Base-by-base conservation (phyloP, 225 moss, liverwort and hornwort genomes). In the Straminergon stramineum region DNA sequence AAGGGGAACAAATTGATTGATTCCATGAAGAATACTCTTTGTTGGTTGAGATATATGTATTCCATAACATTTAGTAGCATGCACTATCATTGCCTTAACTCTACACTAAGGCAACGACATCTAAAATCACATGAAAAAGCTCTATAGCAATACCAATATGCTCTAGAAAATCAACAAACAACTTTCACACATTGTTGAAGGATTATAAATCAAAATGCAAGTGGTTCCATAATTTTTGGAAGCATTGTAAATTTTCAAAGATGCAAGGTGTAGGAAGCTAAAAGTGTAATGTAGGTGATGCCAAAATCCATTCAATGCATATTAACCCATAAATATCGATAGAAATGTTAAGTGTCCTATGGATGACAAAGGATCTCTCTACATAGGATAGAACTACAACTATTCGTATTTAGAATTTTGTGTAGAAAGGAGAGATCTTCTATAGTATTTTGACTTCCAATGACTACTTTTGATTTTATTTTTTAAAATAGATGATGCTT, bases 71-170 rank as follows among this genome's bases (percentile, higher is more conserved):
- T 68, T 0, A 68, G 4, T 68, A 68, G 21, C 24, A 70, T 15
- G 39, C n/a, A 70, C 1, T 70, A 0, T 23, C 15, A 24, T 0
- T 70, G 0, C 15, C 1, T 70, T 39, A 24, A 24, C 3, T 39
- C 14, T 70, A 14, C 0, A 70, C 0, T 11, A 22, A n/a, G 2
- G 5, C 22, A 68, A 68, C 13, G 7, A 68, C 13, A 68, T 2
- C 7, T n/a, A 41, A 24, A 15, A 71, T 71, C 0, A 0, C 2
- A 15, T 0, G 0, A 71, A 11, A 23, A 70, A 69, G 69, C 22
- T 69, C 0, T 39, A 1, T 13, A 7, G 23, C 4, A n/a, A 13
- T 13, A n/a, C 7, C 1, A 0, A 70, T 70, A 14, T 70, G 14
- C 23, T 70, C 0, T 39, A 7, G 4, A 70, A 69, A n/a, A 39